Base-by-base conservation (phyloP, 805 yeast genomes). In the Torulaspora gathmanii region DNA sequence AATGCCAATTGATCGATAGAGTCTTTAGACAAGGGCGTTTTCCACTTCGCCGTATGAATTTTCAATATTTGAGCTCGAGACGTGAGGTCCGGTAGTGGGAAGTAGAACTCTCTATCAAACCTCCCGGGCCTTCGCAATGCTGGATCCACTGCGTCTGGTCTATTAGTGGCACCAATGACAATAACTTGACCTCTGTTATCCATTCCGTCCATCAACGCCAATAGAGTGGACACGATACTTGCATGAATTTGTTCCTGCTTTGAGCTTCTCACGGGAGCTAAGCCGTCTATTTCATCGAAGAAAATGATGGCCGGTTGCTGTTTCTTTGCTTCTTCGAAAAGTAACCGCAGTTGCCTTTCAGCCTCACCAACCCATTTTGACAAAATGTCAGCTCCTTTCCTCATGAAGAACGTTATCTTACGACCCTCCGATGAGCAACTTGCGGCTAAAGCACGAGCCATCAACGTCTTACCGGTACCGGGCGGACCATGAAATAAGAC, bases 351-450 rank as follows among this genome's bases (percentile, higher is more conserved):
- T 64, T 93, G 98, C 53, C 99, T 75, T 67, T 93, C 99, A 5
- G 98, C 98, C 66, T 93, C 99, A 58, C 99, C 99, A 3, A 93
- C 98, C 99, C 99, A 93, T 69, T 93, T 93, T 36, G 96, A 86
- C 55, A 93, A 70, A 61, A 95, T 86, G 64, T 93, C 99, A 0
- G 99, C 98, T 52, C 99, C 99, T 63, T 93, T 93, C 51, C 99
- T 72, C 99, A 93, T 93, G 67, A 89, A 93, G 60, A 93, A 93
- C 0, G 99, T 89, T 46, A 93, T 89, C 54, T 93, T 91, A 49
- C 83, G 73, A 11, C 82, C 82, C 13, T 86, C 82, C 0, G 95
- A 79, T 0, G 96, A 86, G 56, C 96, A 89, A 53, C 95, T 86
- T 0, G 98, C 93, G 1, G 99, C 99, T 41, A 93, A 70, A 0